Base-by-base conservation (phyloP, 2,329 filamentous ascomycete genomes). In the Trichophyton simii region DNA sequence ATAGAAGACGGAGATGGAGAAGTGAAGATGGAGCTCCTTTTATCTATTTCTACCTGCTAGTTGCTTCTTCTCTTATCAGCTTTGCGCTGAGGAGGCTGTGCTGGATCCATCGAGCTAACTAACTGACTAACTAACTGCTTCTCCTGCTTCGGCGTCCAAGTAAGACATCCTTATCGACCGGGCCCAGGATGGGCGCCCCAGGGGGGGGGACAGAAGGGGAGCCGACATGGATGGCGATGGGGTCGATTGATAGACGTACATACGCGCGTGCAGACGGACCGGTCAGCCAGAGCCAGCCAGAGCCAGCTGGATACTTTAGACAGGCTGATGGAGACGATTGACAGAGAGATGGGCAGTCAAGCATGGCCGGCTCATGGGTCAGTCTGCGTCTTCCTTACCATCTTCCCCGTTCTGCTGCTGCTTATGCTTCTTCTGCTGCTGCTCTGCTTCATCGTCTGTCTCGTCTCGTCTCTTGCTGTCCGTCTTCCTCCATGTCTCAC, bases 401-500 rank as follows among this genome's bases (percentile, higher is more conserved):
- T 22, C 22, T 22, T 28, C 25, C 28, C 28, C 28, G 28, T 31
- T 6, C 28, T 31, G 22, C 22, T 22, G 22, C 22, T 22, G 22
- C 22, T 31, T 5, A 18, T 7, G 5, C 28, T 7, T 31, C 6
- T 6, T 6, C 28, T 31, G 4, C 5, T 7, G 18, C 22, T 22
- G 1, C 22, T 22, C 22, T 22, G 22, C 28, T 31, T 28, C 28
- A 4, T 28, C 28, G 28, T 7, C 28, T 4, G 20, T 28, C 46
- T 28, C 25, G 41, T 3, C 41, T 18, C 20, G 46, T 25, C 46
- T 52, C 20, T 15, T 44, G n/a, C 41, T 28, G 9, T n/a, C 13
- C 22, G 9, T 54, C 13, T 28, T 34, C 46, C 13, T 20, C 57
- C 34, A 42, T 58, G 57, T 58, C 57, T 58, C 57, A 58, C 57